These are phyloP conservation scores for Leishmania lainsoni DNA, from an alignment of 208 protist genomes.

Conservation along the genomic window DNA sequence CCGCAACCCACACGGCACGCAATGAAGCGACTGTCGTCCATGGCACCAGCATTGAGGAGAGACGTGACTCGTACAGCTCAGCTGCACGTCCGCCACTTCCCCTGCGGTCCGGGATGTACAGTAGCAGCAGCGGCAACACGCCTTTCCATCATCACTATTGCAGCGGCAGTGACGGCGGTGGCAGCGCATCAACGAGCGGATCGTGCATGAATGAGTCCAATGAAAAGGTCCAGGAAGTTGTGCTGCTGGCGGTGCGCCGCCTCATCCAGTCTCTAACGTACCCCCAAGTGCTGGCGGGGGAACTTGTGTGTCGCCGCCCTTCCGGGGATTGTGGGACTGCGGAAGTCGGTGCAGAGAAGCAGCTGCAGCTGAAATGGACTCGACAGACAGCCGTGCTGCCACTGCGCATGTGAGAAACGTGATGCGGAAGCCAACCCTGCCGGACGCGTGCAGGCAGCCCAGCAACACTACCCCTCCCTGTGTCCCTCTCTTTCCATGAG, in stretches of 20 bases:
- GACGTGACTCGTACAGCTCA: not conserved
- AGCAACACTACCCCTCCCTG: not conserved
- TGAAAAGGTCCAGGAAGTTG: constrained; percentile 79
- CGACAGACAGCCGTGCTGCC: constrained; percentile 55
- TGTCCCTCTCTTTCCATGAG: not conserved
- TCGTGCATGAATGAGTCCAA: constrained; percentile 40
- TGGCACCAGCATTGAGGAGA: not conserved
- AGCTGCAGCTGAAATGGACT: constrained; percentile 43
- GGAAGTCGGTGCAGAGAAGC: not conserved
- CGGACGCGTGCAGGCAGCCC: not conserved
- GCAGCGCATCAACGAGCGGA: not conserved
- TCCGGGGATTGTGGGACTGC: not conserved
- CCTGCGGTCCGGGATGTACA: not conserved
- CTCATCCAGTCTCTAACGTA: constrained; percentile 67
- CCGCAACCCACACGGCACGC: constrained; percentile 23
- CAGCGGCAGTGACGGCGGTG: not conserved
- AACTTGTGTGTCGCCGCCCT: constrained; percentile 10
- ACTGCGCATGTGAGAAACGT: constrained; percentile 34
- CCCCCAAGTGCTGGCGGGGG: constrained; percentile 61
- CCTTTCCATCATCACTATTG: not conserved
- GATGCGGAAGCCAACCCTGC: not conserved
- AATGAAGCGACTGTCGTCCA: constrained; percentile 16
- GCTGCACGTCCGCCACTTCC: constrained; percentile 9
- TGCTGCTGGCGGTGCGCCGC: constrained; percentile 58
- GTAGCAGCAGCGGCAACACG: not conserved